These are phyloP conservation scores for Sugiyamaella mastotermitis DNA, from an alignment of 805 yeast genomes.

Conservation along the genomic window DNA sequence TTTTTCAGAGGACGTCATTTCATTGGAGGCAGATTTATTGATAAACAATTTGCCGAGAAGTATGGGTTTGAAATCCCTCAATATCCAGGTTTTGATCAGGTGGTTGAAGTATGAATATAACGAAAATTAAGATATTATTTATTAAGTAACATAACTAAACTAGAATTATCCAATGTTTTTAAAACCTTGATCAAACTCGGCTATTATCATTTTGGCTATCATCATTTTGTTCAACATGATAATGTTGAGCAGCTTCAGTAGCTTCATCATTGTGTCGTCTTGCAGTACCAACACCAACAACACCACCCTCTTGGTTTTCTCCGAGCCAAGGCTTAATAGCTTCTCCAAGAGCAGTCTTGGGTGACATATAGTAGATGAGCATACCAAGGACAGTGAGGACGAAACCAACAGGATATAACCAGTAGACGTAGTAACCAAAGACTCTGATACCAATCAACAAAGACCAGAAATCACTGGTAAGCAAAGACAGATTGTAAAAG, in stretches of 20 bases:
- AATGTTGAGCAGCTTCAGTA: not conserved
- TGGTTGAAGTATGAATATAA: conserved; percentile 28
- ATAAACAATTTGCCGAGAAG: conserved; percentile 56
- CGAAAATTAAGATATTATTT: not conserved
- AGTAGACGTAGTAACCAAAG: conserved; percentile 39
- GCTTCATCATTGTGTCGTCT: conserved; percentile 10
- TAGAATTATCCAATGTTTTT: not conserved
- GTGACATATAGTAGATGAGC: conserved; percentile 35
- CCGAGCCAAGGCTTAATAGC: conserved; percentile 40
- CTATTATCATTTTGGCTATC: too few species aligned
- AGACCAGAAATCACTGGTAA: conserved; percentile 43
- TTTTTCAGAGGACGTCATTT: conserved; percentile 56
- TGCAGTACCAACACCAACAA: conserved; percentile 28
- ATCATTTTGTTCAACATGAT: too few species aligned
- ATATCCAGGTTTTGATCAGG: conserved; percentile 55
- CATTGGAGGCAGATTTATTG: conserved; percentile 87
- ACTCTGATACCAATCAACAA: conserved; percentile 38
- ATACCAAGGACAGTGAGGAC: conserved; percentile 38
- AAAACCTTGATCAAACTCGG: too few species aligned
- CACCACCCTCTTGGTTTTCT: conserved; percentile 23
- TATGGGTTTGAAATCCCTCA: conserved; percentile 64
- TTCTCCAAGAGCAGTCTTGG: conserved; percentile 33
- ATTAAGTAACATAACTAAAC: not conserved
- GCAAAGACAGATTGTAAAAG: conserved; percentile 38
- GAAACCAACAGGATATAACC: conserved; percentile 43